Evolutionary conservation across 768 basidiomycete species (phyloP), one percentile per base, ranked within the genome.

Genomic region (Russula ochroleuca): DNA sequence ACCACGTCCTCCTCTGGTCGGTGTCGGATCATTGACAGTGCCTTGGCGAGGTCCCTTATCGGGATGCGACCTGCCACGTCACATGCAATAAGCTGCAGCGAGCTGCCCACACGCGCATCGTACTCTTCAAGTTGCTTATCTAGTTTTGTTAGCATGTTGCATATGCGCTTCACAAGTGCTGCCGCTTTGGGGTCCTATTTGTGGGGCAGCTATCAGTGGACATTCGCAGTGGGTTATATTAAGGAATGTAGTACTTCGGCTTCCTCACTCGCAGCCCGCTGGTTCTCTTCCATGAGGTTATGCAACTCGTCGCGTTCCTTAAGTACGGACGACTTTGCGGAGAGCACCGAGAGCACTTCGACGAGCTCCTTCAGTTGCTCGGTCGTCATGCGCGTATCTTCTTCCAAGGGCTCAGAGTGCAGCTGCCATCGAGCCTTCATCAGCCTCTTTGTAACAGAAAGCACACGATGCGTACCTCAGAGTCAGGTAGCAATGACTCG

Each of bases 321-420:
- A 62, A 98, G 82, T 40, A 98, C 95, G 66, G 89, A 91, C 5
- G 93, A 96, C 74, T 90, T 94, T 63, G 96, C 90, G 19, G 94
- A 95, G 59, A 98, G 79, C 70, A 98, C 83, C 3, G 89, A 86
- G 61, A 98, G 78, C 2, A 95, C 94, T 68, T 96, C 94, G 43
- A 88, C 88, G 41, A 99, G 83, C 75, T 99, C 97, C 72, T 88
- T 90, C 25, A 99, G 81, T 70, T 99, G 95, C 70, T 98, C 96
- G 11, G 89, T 85, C 2, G 94, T 98, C 96, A 99, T 98, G 49
- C 93, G 87, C n/a, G 93, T 94, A 68, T 85, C 87, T 53, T 81
- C 78, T 62, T 81, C 84, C 28, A 76, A 54, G 31, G 76, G 74
- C 65, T 90, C 85, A n/a, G 85, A 82, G 50, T 85, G 75, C 50